These are phyloP conservation scores for Claviceps fusiformis DNA, from an alignment of 2,329 filamentous ascomycete species.

Conservation along the genomic window DNA sequence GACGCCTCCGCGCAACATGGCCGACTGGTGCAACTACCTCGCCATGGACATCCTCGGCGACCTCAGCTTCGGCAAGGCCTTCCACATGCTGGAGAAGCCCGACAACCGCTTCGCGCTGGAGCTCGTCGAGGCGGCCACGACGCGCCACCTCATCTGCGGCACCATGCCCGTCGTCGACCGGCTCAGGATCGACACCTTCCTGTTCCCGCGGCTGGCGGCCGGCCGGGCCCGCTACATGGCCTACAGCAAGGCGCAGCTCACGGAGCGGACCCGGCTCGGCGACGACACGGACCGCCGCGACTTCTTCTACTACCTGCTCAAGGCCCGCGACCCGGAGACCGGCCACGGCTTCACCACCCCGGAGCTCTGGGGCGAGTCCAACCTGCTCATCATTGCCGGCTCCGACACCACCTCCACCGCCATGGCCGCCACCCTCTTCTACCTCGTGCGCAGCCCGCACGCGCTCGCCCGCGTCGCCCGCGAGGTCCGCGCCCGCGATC, in stretches of 20 bases:
- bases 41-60: slow-evolving; percentile 51
- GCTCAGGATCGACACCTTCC: slow-evolving; percentile 51
- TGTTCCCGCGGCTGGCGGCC: slow-evolving; percentile 53
- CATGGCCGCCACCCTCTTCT: slow-evolving; percentile 49
- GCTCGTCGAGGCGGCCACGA: slow-evolving; percentile 53
- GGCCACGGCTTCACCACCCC: slow-evolving; percentile 50
- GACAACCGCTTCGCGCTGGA: slow-evolving; percentile 54
- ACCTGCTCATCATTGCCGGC: slow-evolving; percentile 57
- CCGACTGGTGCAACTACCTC: slow-evolving; percentile 47
- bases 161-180: slow-evolving; percentile 57
- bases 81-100: slow-evolving; percentile 44
- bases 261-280: slow-evolving; percentile 51
- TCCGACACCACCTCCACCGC: slow-evolving; percentile 61
- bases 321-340: slow-evolving; percentile 57
- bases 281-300: slow-evolving; percentile 55
- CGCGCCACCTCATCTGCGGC: slow-evolving; percentile 56
- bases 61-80: slow-evolving; percentile 47
- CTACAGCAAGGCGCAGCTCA: slow-evolving; percentile 54
- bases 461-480: slow-evolving; percentile 32
- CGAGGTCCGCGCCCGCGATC: slow-evolving; percentile 33
- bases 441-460: slow-evolving; percentile 39
- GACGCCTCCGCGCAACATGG: slow-evolving; percentile 47
- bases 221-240: slow-evolving; percentile 57
- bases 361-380: slow-evolving; percentile 59
- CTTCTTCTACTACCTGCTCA: slow-evolving; percentile 64